These are phyloP conservation scores for Penicillium rolfsii DNA, from an alignment of 2,329 filamentous ascomycete genomes.

Conservation along the genomic window DNA sequence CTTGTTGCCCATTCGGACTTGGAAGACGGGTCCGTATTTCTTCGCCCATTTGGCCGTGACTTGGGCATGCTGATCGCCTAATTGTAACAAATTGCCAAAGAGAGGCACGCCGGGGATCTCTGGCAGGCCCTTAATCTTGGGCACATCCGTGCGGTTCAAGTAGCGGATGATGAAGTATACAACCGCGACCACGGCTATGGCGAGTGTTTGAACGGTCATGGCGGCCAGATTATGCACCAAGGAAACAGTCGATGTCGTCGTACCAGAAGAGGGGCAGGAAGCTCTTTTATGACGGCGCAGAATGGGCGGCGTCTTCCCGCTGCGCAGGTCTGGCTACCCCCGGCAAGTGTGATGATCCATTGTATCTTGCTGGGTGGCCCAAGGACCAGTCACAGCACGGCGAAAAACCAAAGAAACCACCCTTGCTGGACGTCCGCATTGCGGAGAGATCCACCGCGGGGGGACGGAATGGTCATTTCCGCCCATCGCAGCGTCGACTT, in stretches of 20 bases:
- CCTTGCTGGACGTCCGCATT: background rate
- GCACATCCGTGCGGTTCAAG: constrained; percentile 57
- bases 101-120: constrained; percentile 65
- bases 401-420: background rate
- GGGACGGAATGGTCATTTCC: background rate
- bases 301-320: constrained; percentile 1
- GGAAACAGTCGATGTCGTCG: background rate
- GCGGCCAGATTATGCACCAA: background rate
- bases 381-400: background rate
- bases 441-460: background rate
- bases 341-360: background rate
- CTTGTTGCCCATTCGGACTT: constrained; percentile 69
- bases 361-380: background rate
- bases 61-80: constrained; percentile 61
- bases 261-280: background rate
- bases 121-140: constrained; percentile 64
- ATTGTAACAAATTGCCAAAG: constrained; percentile 65
- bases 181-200: constrained; percentile 40
- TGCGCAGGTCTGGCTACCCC: constrained; percentile 3
- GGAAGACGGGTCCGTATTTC: constrained; percentile 67
- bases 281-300: background rate
- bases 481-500: background rate
- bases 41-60: constrained; percentile 61
- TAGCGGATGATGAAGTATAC: constrained; percentile 48
- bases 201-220: constrained; percentile 39